Evolutionary conservation across 306 rosid genomes (phyloP), one percentile per base, ranked within the genome.

Genomic region (Vicia sativa): DNA sequence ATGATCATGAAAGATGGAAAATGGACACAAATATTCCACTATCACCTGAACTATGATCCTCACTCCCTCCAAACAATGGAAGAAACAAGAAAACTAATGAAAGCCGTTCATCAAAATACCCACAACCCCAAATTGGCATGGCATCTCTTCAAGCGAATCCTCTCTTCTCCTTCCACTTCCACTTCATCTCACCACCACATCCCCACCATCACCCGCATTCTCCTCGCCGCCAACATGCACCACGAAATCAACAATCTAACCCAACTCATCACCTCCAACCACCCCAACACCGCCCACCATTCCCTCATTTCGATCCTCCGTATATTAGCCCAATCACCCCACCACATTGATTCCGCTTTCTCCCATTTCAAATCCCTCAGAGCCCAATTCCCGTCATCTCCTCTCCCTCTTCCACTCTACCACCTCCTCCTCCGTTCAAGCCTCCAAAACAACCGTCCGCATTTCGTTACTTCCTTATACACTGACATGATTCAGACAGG

Each of bases 101-200:
- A 80, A 75, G 80, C 86, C 26, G 65, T 91, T 39, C 29, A 74
- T 68, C 73, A 79, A 41, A 92, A 87, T 86, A 54, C 59, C 50
- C 45, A 66, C 78, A 85, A 86, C 54, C 97, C 97, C 1, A 81
- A 57, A 60, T 63, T 93, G 5, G 98, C 98, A 80, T 93, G 96
- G 90, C 80, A 79, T 41, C 83, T 92, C 71, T 84, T 86, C 80
- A 86, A 88, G 70, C 90, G 88, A 66, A 62, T 87, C 6, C 67
- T 87, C 25, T 81, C 92, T 64, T 79, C 88, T 0, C 79, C 89
- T 39, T 53, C 70, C 8, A 5, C 62, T 13, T 64, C 68, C 16
- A 9, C 73, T 21, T 38, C 15, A 15, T 42, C 16, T 12, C 63
- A 38, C 67, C 38, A 18, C 26, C 78, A 80, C 31, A 75, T 83